A percentile compares a stretch with the other conserved stretches of the same genome.
phyloP scores from a whole-genome alignment of 306 rosid species.

The Pterocarpus macrocarpus region DNA sequence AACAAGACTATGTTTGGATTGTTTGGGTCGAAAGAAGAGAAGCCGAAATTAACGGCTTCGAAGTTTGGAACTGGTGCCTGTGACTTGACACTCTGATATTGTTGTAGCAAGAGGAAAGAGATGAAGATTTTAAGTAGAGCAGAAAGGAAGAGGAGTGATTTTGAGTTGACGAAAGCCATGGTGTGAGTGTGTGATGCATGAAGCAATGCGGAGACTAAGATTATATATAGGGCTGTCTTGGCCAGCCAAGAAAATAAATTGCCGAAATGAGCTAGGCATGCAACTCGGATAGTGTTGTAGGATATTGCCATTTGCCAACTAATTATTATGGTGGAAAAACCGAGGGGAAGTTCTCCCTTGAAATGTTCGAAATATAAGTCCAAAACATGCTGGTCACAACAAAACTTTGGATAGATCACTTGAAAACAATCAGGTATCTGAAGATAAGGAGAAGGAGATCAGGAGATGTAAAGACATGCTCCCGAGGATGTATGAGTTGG shows the following conservation, averaged over 20 bases:
- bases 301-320: not conserved
- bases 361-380: not conserved
- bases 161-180: constrained; percentile 28
- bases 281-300: not conserved
- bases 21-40: not conserved
- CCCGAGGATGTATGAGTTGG: no score
- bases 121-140: constrained; percentile 16
- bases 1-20: not conserved
- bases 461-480: no score
- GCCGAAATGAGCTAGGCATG: constrained; percentile 13
- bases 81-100: constrained; percentile 15
- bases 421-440: not conserved
- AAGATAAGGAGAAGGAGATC: not conserved
- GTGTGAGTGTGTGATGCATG: constrained; percentile 13
- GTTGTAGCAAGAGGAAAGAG: constrained; percentile 41
- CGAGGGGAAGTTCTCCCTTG: constrained; percentile 23
- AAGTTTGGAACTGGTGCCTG: not conserved
- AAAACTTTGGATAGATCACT: not conserved
- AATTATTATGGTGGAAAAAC: constrained; percentile 6
- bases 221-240: constrained; percentile 29
- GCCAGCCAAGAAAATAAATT: constrained; percentile 1
- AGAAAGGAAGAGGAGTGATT: not conserved
- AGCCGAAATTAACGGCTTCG: constrained; percentile 21
- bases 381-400: not conserved
- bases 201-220: not conserved